Evolutionary conservation across 1,284 basidiomycete genomes (phyloP).

Genomic region (Heterobasidion irregulare): DNA sequence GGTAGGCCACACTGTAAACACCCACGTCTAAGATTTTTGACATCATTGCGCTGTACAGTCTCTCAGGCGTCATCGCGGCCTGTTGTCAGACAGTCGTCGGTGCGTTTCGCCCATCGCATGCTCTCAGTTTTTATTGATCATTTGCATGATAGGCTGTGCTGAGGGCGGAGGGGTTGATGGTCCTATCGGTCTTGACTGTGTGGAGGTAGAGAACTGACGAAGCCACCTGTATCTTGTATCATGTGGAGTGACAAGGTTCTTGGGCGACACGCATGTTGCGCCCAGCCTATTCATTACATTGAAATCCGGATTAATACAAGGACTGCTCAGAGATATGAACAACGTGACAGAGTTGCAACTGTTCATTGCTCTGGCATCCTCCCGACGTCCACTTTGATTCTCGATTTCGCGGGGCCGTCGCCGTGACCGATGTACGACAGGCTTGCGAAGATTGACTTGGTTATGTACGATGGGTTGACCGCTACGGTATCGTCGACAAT

Average conservation of each 20-base stretch:
- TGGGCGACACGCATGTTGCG: too few species aligned
- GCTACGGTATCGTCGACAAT: constrained; percentile 56
- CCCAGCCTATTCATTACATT: too few species aligned
- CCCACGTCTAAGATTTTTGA: too few species aligned
- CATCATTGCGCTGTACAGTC: not conserved
- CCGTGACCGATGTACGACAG: not conserved
- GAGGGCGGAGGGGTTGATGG: constrained; percentile 1
- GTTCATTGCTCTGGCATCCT: not conserved
- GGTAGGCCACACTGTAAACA: constrained; percentile 1
- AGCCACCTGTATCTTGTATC: too few species aligned
- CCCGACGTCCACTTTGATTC: not conserved
- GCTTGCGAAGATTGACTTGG: constrained; percentile 24
- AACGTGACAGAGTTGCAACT: not conserved
- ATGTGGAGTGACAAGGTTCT: too few species aligned
- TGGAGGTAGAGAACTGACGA: not conserved
- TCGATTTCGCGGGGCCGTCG: not conserved
- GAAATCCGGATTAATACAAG: not conserved
- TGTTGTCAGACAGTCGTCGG: constrained; percentile 1
- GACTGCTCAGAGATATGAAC: not conserved
- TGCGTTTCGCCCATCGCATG: not conserved
- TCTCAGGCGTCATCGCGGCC: not conserved
- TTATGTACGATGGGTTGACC: constrained; percentile 67
- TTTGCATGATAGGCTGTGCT: not conserved
- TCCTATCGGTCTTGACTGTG: constrained; percentile 4
- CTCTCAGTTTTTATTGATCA: not conserved